These are phyloP conservation scores for Rosa multiflora DNA, from an alignment of 306 rosid genomes.

Conservation along the genomic window DNA sequence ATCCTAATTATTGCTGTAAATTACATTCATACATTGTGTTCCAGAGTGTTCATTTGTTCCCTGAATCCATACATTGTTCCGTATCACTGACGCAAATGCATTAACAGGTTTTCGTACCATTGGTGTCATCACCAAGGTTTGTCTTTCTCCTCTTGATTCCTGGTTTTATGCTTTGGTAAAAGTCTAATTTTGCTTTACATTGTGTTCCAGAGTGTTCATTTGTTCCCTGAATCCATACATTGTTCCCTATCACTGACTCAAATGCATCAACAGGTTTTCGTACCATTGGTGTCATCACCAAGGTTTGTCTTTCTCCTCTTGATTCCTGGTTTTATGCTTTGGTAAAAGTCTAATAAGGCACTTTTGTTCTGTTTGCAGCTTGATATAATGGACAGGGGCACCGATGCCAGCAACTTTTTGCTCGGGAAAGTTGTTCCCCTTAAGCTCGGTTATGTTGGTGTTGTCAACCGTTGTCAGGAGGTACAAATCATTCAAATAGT, in stretches of 20 bases:
- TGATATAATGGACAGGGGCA: constrained; percentile 52
- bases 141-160: constrained; percentile 4
- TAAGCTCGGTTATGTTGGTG: constrained; percentile 39
- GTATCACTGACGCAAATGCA: not conserved
- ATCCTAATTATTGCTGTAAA: not conserved
- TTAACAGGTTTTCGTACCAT: constrained; percentile 36
- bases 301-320: constrained; percentile 28
- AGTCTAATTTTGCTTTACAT: too few relatives aligned
- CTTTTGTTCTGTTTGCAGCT: constrained; percentile 24
- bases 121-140: constrained; percentile 46
- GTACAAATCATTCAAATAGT: constrained; percentile 11
- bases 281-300: constrained; percentile 45
- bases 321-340: not conserved
- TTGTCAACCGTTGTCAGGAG: constrained; percentile 46
- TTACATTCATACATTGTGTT: too few relatives aligned
- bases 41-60: too few relatives aligned
- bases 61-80: not conserved
- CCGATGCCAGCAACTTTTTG: constrained; percentile 37
- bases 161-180: not conserved
- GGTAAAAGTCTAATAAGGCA: not conserved
- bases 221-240: too few relatives aligned
- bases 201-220: too few relatives aligned
- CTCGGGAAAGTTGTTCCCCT: constrained; percentile 42
- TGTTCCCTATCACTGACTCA: too few relatives aligned
- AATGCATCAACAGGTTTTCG: constrained; percentile 26